Evolutionary conservation across 768 basidiomycete genomes (phyloP).

Genomic region (Mycena crocata): DNA sequence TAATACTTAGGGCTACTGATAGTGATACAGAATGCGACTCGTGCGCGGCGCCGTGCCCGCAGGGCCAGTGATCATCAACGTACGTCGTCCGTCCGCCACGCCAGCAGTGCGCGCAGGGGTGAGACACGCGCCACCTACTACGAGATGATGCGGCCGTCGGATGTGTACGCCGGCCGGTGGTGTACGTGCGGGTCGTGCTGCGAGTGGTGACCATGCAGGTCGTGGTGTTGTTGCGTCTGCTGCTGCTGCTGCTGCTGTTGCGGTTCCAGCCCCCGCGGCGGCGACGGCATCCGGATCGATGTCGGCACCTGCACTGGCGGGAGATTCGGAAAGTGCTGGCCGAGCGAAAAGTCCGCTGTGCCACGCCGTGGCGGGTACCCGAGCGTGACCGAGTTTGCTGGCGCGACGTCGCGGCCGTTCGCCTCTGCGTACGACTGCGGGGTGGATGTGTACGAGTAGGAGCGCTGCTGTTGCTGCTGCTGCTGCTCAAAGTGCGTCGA

Average conservation of each 20-base stretch:
- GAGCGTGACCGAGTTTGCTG: neutral
- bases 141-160: slow-evolving; percentile 29
- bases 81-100: no score
- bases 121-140: slow-evolving; percentile 1
- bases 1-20: slow-evolving; percentile 11
- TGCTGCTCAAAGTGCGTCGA: slow-evolving; percentile 16
- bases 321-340: neutral
- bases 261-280: slow-evolving; percentile 28
- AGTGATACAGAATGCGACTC: slow-evolving; percentile 18
- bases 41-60: neutral
- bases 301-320: no score
- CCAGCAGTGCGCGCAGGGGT: no score
- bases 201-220: slow-evolving; percentile 21
- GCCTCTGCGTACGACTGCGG: neutral
- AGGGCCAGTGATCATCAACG: neutral
- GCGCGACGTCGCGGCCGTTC: neutral
- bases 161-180: slow-evolving; percentile 25
- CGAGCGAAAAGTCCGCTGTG: slow-evolving; percentile 14
- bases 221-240: slow-evolving; percentile 1
- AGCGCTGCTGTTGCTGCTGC: slow-evolving; percentile 5
- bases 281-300: slow-evolving; percentile 26
- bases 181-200: slow-evolving; percentile 33
- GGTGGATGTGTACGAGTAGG: neutral
- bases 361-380: slow-evolving; percentile 21
- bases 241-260: neutral